Base-by-base conservation (phyloP, 2,329 filamentous ascomycete species). In the Aspergillus calidoustus region DNA sequence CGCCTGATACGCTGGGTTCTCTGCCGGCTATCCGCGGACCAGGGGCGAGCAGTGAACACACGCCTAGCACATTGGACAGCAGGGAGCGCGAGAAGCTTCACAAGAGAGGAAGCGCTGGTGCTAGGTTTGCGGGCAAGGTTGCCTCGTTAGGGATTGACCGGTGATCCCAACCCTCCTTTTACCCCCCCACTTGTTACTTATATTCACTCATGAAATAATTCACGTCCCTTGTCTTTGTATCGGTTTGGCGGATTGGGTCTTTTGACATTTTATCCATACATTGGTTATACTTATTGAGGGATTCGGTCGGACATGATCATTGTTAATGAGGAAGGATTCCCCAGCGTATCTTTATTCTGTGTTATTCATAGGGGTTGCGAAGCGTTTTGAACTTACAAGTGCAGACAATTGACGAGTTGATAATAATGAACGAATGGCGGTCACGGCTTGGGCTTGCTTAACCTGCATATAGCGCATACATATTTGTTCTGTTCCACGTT, bases 51-150 rank as follows among this genome's bases (percentile, higher is more conserved):
- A 71, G 65, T 52, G 72, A 75, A 46, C 72, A 76, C 23, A 70
- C 72, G 17, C 48, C 74, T 58, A 66, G 70, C 66, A 55, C 72
- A 57, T 61, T 74, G 38, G 76, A 78, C 48, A 72, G 60, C 57
- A 79, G 72, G 62, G 89, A 92, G 69, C 87, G 84, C 71, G 89
- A 93, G 69, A 87, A 88, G 64, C 76, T 94, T 62, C 89, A 92
- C 76, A 95, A 95, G 80, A 84, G 91, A 63, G 88, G 91, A 64
- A 93, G 91, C 73, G 91, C 89, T 28, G 91, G 91, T 51, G 91
- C 91, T 52, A 84, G 90, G 68, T 83, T 94, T 72, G 78, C 80
- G 3, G 80, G 79, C 19, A 82, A 81, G 64, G 79, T 81, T 49
- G 74, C 79, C 48, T 79, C 79, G 34, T 69, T 81, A 43, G 77